phyloP scores from a whole-genome alignment of 805 yeast species.

The Ogataea neopini region DNA sequence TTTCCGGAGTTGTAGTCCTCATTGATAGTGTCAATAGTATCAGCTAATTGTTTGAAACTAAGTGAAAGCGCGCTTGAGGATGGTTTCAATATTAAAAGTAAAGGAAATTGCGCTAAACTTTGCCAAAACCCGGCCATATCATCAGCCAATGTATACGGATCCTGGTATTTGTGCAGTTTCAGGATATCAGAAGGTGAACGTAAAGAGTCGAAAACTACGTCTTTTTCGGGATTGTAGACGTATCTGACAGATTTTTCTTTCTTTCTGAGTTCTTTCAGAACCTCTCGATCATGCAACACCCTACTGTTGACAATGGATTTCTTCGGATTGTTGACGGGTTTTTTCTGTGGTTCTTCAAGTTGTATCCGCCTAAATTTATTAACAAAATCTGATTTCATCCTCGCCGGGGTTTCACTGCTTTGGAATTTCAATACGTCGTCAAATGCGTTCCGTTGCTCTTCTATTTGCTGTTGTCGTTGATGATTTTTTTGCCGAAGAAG shows the following conservation, averaged over 20 bases:
- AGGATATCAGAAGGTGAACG: constrained; percentile 1
- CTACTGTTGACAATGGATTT: constrained; percentile 1
- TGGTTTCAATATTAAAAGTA: constrained; percentile 19
- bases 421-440: neutral
- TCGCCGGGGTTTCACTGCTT: neutral
- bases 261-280: neutral
- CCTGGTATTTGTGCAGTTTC: neutral
- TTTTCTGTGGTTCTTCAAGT: neutral
- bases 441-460: neutral
- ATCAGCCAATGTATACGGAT: neutral
- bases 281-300: constrained; percentile 3
- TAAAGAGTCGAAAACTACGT: constrained; percentile 13
- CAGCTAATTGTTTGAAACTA: constrained; percentile 20
- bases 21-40: constrained; percentile 23
- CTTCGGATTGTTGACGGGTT: neutral
- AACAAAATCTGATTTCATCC: constrained; percentile 7
- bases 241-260: constrained; percentile 7
- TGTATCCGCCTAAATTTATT: neutral
- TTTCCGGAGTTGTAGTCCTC: constrained; percentile 11
- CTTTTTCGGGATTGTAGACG: constrained; percentile 7
- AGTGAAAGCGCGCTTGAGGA: constrained; percentile 14
- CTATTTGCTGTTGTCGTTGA: neutral
- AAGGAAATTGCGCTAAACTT: constrained; percentile 21
- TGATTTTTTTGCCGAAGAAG: constrained; percentile 1
- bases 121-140: constrained; percentile 9